Percentiles rank a stretch among this genome's conserved stretches.
phyloP scores from a whole-genome alignment of 495 filamentous ascomycete genomes.

The Penicillium canariense region DNA sequence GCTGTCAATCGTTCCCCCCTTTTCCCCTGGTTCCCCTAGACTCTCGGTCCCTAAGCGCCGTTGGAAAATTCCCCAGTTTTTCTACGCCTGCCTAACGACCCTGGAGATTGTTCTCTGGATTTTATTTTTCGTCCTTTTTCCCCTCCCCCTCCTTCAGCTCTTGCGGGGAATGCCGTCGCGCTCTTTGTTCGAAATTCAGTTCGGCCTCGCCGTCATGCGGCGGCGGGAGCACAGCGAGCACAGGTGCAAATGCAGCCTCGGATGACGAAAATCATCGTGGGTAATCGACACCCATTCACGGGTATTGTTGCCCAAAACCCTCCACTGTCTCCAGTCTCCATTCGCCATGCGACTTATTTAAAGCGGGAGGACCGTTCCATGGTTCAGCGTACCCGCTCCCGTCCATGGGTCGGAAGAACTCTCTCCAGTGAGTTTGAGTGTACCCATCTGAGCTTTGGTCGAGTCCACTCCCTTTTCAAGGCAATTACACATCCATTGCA shows the following conservation, averaged over 20 bases:
- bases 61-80: slow-evolving; percentile 14
- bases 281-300: not conserved
- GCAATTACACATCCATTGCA: slow-evolving; percentile 2
- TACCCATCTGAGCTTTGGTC: not conserved
- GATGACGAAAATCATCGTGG: slow-evolving; percentile 10
- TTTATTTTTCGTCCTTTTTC: not conserved
- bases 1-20: not conserved
- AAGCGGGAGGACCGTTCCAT: slow-evolving; percentile 31
- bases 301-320: not conserved
- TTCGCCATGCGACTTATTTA: slow-evolving; percentile 31
- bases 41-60: slow-evolving; percentile 18
- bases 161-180: not conserved
- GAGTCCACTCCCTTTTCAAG: slow-evolving; percentile 14
- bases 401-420: slow-evolving; percentile 45
- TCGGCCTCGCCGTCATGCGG: slow-evolving; percentile 3
- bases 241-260: not conserved
- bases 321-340: not conserved
- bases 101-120: not conserved
- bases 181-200: not conserved
- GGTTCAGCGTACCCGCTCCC: slow-evolving; percentile 38
- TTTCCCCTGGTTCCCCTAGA: not conserved
- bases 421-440: slow-evolving; percentile 21
- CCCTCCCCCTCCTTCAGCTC: not conserved
- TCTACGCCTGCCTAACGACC: not conserved
- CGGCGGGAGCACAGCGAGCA: slow-evolving; percentile 5